Evolutionary conservation across 257 asterid species (phyloP), one percentile per base, ranked within the genome.

Genomic region (Penstemon davidsonii): DNA sequence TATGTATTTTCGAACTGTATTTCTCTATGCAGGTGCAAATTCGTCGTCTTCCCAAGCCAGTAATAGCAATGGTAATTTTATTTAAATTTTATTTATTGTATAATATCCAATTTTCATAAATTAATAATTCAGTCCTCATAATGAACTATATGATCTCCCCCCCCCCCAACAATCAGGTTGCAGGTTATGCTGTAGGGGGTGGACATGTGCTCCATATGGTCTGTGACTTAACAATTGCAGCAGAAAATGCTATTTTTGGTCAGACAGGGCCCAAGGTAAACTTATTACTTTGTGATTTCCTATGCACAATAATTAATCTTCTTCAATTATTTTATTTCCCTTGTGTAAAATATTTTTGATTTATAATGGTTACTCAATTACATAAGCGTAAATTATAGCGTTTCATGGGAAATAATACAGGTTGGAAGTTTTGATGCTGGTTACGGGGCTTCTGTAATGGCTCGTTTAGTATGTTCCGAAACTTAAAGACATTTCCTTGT

Each of bases 351-450:
- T 10, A 11, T 52, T 3, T 46, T 12, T 6, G 8, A 7, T 3
- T 4, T 46, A 46, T 9, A 0, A 49, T 49, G 54, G 15, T 49
- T 10, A 53, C 47, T 57, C 40, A 45, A 36, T 37, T 3, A 13
- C 37, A 15, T 7, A 55, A 18, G 7, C 2, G 45, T 39, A 6
- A 54, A 43, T 25, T 25, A 25, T 25, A 25, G 33, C 33, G 2
- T 25, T 25, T 25, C 2, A 25, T 25, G 33, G 33, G 33, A 25
- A 25, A 25, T 25, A 25, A 25, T 82, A 67, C 76, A 91, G 96
- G 99, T 93, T 39, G 99, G 99, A 79, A 93, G 99, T 84, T 93
- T 90, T 64, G 99, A 93, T 77, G 99, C 99, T 73, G 99, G 99
- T 68, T 93, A 85, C 44, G 99, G 99, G 44, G 86, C 95, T 68